These are phyloP conservation scores for Malassezia obtusa DNA, from an alignment of 1,284 basidiomycete genomes.

Conservation along the genomic window DNA sequence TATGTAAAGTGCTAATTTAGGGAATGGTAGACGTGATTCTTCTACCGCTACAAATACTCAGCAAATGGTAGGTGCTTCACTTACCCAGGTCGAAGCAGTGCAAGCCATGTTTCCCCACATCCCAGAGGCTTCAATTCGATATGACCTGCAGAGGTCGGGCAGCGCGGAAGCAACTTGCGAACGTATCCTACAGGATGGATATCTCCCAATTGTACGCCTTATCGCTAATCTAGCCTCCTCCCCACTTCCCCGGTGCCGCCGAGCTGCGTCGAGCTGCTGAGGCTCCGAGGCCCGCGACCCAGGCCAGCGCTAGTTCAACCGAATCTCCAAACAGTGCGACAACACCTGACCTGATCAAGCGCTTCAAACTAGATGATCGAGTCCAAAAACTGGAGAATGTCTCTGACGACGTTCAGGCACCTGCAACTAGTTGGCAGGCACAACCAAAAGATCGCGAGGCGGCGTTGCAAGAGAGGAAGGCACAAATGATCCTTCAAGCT, in stretches of 20 bases:
- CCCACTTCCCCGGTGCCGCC: neutral
- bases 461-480: conserved; percentile 15
- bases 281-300: neutral
- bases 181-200: conserved; percentile 35
- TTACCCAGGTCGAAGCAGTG: conserved; percentile 26
- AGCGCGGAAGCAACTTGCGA: conserved; percentile 38
- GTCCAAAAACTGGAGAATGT: neutral
- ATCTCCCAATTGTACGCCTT: conserved; percentile 20
- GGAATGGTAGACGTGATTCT: neutral
- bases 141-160: conserved; percentile 31
- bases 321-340: neutral
- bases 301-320: neutral
- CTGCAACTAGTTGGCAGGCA: too few relatives aligned
- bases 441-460: conserved; percentile 3
- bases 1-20: conserved; percentile 2
- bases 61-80: conserved; percentile 18
- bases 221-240: neutral
- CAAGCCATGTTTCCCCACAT: conserved; percentile 39
- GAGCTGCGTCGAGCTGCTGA: neutral
- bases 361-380: conserved; percentile 6
- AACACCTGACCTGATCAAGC: conserved; percentile 6
- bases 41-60: conserved; percentile 13
- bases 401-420: too few relatives aligned
- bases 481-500: conserved; percentile 14
- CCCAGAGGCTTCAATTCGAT: conserved; percentile 34